Evolutionary conservation across 1,139 yeast genomes (phyloP).

Genomic region (Suhomyces bribrorum): DNA sequence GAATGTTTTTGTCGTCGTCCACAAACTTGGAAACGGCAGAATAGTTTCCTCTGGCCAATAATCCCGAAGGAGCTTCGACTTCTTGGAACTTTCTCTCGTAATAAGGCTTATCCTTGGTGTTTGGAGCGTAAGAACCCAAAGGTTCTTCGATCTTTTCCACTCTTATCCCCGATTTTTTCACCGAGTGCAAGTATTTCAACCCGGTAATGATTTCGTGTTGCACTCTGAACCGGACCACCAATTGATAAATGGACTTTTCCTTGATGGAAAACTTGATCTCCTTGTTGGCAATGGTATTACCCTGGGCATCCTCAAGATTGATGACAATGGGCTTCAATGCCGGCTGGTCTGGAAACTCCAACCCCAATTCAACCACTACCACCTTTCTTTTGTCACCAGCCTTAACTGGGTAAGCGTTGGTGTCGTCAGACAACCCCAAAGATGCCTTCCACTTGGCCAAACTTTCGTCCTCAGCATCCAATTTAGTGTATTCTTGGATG

Average conservation of each 20-base stretch:
- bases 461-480: constrained; percentile 91
- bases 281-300: constrained; percentile 49
- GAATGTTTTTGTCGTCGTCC: constrained; percentile 82
- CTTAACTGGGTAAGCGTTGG: constrained; percentile 61
- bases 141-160: constrained; percentile 88
- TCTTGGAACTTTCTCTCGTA: constrained; percentile 79
- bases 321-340: constrained; percentile 59
- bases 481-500: constrained; percentile 75
- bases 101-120: constrained; percentile 76
- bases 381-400: constrained; percentile 77
- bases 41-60: constrained; percentile 85
- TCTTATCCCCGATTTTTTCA: constrained; percentile 84
- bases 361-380: constrained; percentile 74
- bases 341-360: constrained; percentile 63
- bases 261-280: constrained; percentile 70
- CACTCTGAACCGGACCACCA: constrained; percentile 75
- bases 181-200: constrained; percentile 77
- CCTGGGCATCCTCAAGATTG: constrained; percentile 58
- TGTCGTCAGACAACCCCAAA: constrained; percentile 62
- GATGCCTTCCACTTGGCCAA: constrained; percentile 92
- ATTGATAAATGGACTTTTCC: constrained; percentile 74
- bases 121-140: constrained; percentile 88
- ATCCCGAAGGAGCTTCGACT: constrained; percentile 90
- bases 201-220: constrained; percentile 94
- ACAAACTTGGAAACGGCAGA: constrained; percentile 79